A percentile compares a stretch with the other conserved stretches of the same genome.
Conservation (phyloP, 176 grass and related monocot genomes). For the Canna indica region DNA sequence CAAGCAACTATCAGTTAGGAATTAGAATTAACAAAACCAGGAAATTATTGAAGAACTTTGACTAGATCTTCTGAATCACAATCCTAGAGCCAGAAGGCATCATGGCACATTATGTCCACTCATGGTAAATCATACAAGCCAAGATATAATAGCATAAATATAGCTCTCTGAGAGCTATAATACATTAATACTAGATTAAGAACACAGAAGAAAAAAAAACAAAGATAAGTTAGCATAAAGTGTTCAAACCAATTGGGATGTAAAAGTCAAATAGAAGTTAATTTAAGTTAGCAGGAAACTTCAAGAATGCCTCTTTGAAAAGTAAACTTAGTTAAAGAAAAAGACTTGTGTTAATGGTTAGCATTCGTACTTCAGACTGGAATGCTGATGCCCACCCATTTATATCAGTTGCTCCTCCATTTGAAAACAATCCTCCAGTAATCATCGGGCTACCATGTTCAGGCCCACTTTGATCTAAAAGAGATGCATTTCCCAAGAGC, state of each 20-base stretch:
- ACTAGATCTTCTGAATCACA: neutral
- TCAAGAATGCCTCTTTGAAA: constrained; percentile 32
- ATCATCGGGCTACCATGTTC: constrained; percentile 36
- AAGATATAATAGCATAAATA: constrained; percentile 6
- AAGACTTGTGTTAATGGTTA: constrained; percentile 87
- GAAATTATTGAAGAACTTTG: neutral
- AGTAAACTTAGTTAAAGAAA: constrained; percentile 78
- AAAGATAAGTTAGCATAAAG: constrained; percentile 36
- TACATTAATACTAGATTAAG: no score
- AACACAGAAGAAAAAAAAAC: constrained; percentile 11
- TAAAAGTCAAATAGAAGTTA: constrained; percentile 30
- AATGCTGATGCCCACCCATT: constrained; percentile 78
- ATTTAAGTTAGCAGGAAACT: constrained; percentile 56
- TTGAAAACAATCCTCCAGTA: constrained; percentile 32
- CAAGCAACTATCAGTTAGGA: no score
- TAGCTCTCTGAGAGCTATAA: constrained; percentile 9
- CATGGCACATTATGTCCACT: neutral
- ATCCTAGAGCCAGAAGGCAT: neutral
- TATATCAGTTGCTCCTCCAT: constrained; percentile 65
- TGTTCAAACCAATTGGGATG: constrained; percentile 12
- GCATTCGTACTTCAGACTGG: constrained; percentile 89
- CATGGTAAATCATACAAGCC: neutral
- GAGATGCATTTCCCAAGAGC: constrained; percentile 30
- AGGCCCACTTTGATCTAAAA: constrained; percentile 36
- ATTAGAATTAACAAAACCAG: neutral